Percentiles rank a stretch among this genome's conserved stretches.
phyloP scores from a whole-genome alignment of 2,329 filamentous ascomycete species.

The Septoria linicola region DNA sequence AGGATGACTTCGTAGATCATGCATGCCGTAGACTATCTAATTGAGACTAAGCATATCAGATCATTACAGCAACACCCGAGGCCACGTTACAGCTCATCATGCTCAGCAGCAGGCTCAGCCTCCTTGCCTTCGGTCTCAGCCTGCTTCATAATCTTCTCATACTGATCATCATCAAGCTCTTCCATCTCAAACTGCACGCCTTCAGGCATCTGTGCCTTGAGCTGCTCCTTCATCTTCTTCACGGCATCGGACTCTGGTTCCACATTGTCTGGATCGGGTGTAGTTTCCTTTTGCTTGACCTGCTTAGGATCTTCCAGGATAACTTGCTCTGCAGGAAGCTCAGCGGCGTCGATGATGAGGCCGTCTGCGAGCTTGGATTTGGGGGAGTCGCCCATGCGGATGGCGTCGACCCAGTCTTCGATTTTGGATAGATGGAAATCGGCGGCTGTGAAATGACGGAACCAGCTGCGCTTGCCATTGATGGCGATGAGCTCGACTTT shows the following conservation, averaged over 20 bases:
- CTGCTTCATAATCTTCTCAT: constrained; percentile 35
- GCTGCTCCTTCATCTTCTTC: constrained; percentile 26
- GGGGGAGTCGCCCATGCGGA: constrained; percentile 80
- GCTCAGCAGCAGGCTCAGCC: constrained; percentile 19
- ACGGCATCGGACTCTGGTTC: constrained; percentile 16
- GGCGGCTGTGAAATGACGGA: constrained; percentile 65
- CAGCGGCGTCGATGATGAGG: constrained; percentile 37
- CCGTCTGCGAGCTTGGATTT: constrained; percentile 68
- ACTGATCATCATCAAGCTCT: constrained; percentile 38
- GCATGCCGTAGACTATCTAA: too few relatives aligned
- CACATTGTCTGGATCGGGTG: constrained; percentile 11
- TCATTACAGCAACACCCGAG: too few relatives aligned
- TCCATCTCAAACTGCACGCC: constrained; percentile 37
- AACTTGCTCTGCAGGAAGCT: constrained; percentile 30
- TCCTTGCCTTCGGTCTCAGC: constrained; percentile 17
- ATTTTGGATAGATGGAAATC: constrained; percentile 60
- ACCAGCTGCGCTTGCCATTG: constrained; percentile 85
- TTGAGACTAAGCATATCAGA: too few relatives aligned
- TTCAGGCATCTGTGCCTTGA: constrained; percentile 34
- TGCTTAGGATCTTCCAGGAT: constrained; percentile 25
- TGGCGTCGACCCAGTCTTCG: constrained; percentile 86
- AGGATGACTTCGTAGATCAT: too few relatives aligned
- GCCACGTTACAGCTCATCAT: constrained; percentile 38
- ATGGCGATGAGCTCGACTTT: constrained; percentile 74
- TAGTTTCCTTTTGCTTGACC: constrained; percentile 17